A percentile compares a stretch with the other conserved stretches of the same genome.
These are phyloP conservation scores for Botryotinia narcissicola DNA, from an alignment of 2,329 filamentous ascomycete species.

Conservation along the genomic window DNA sequence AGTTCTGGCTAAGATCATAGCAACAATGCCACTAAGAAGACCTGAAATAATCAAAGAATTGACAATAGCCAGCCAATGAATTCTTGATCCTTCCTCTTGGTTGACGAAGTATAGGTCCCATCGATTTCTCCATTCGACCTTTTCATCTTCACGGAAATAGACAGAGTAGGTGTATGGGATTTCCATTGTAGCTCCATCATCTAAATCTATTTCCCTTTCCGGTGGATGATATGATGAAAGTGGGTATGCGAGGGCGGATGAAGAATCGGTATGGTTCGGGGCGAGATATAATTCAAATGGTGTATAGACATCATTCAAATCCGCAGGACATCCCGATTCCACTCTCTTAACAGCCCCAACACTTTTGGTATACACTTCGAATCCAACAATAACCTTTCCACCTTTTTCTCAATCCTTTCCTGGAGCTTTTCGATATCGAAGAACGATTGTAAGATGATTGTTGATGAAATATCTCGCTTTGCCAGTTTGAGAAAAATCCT, in stretches of 20 bases:
- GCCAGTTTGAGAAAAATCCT: constrained; percentile 59
- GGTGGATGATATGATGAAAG: constrained; percentile 58
- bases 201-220: constrained; percentile 54
- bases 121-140: constrained; percentile 76
- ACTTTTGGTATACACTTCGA: constrained; percentile 88
- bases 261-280: constrained; percentile 57
- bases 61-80: constrained; percentile 85
- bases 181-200: constrained; percentile 63
- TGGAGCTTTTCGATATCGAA: constrained; percentile 71
- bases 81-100: constrained; percentile 75
- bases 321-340: constrained; percentile 63
- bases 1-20: constrained; percentile 77
- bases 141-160: constrained; percentile 81
- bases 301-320: constrained; percentile 61
- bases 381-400: constrained; percentile 79
- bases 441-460: constrained; percentile 84
- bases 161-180: constrained; percentile 88
- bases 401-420: constrained; percentile 66
- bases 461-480: constrained; percentile 72
- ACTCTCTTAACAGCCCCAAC: constrained; percentile 61
- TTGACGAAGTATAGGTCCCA: constrained; percentile 92
- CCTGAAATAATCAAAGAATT: constrained; percentile 84
- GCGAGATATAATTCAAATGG: constrained; percentile 68
- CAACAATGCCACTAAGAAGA: constrained; percentile 72
- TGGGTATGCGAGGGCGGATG: constrained; percentile 47